phyloP scores from a whole-genome alignment of 129 eudicot species.

The Helianthus tuberosus region DNA sequence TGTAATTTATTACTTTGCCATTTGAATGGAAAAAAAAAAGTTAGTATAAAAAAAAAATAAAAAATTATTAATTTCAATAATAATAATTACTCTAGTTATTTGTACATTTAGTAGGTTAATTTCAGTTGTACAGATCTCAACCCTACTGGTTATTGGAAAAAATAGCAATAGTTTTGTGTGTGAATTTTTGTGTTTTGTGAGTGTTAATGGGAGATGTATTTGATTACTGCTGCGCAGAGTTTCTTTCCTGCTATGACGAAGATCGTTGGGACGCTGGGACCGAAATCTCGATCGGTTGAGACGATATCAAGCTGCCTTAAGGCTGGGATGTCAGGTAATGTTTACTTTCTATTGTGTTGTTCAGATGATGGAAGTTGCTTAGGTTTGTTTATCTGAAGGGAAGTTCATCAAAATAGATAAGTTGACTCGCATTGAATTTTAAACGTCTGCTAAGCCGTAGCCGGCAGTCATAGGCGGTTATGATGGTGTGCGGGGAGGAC shows the following conservation, averaged over 20 bases:
- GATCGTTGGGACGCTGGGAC: constrained; percentile 83
- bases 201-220: constrained; percentile 3
- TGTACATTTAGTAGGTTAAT: too few relatives aligned
- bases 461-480: too few relatives aligned
- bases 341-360: not conserved
- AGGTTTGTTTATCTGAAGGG: constrained; percentile 3
- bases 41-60: too few relatives aligned
- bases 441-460: too few relatives aligned
- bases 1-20: too few relatives aligned
- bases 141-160: not conserved
- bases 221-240: constrained; percentile 42
- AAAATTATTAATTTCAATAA: too few relatives aligned
- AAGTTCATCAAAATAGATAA: too few relatives aligned
- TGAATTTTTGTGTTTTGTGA: not conserved
- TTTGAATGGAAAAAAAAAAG: too few relatives aligned
- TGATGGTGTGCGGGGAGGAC: too few relatives aligned
- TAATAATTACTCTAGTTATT: too few relatives aligned
- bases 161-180: not conserved
- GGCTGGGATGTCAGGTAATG: constrained; percentile 85
- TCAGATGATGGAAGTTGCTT: not conserved
- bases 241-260: constrained; percentile 85
- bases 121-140: too few relatives aligned
- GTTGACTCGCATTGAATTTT: too few relatives aligned
- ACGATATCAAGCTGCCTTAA: constrained; percentile 69
- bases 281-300: constrained; percentile 70